Evolutionary conservation across 2,329 filamentous ascomycete species (phyloP).

Genomic region (Neofusicoccum parvum): DNA sequence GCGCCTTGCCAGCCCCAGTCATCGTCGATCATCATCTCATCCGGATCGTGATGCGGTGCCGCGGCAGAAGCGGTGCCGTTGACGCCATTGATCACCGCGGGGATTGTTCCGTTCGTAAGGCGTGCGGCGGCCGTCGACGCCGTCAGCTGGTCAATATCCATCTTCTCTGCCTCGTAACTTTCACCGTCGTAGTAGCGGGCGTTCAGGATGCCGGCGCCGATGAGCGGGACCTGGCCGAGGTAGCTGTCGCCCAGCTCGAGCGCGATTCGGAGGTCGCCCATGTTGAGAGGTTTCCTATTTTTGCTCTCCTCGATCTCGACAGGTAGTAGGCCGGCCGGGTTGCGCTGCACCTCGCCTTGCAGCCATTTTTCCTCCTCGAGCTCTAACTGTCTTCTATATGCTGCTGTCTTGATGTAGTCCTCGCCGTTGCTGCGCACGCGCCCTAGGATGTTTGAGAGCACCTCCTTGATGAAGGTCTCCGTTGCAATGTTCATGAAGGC

Average conservation of each 20-base stretch:
- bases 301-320: constrained; percentile 77
- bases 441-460: constrained; percentile 57
- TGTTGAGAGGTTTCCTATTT: constrained; percentile 70
- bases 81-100: constrained; percentile 26
- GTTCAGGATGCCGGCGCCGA: constrained; percentile 67
- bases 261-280: constrained; percentile 77
- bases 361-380: constrained; percentile 73
- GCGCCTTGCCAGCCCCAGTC: constrained; percentile 44
- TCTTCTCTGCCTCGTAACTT: constrained; percentile 11
- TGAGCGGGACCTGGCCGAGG: constrained; percentile 74
- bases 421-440: constrained; percentile 60
- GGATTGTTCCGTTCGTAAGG: constrained; percentile 16
- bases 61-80: constrained; percentile 23
- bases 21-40: constrained; percentile 39
- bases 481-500: constrained; percentile 63
- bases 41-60: constrained; percentile 30
- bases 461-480: constrained; percentile 65
- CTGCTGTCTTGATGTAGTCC: constrained; percentile 69
- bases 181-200: constrained; percentile 67
- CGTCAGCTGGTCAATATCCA: constrained; percentile 17
- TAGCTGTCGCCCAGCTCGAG: constrained; percentile 75
- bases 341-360: constrained; percentile 73
- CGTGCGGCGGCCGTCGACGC: not conserved
- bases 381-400: constrained; percentile 73
- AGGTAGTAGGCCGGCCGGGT: constrained; percentile 76